Base-by-base conservation (phyloP, 192 early-diverging fungal genomes). In the Gryganskiella cystojenkinii region DNA sequence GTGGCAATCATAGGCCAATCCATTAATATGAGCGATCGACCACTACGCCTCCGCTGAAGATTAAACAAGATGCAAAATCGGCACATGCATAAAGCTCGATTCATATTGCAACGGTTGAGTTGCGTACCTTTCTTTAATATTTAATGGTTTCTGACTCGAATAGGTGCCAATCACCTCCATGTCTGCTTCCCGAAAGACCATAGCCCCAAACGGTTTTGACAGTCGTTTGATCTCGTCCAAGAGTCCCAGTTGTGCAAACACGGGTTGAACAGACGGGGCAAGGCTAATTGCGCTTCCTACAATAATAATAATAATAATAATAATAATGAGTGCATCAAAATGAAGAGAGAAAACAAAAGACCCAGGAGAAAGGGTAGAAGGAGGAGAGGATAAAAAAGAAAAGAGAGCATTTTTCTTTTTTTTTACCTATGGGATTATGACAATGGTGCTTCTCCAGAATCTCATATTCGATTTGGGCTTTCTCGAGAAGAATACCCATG, bases 271-370 rank as follows among this genome's bases (percentile, higher is more conserved):
- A 3, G 69, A 71, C 4, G 69, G 60, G 17, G 35, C 43, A 4
- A 71, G 45, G 33, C 60, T 63, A 25, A 71, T 71, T 42, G 69
- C 69, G 45, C 69, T 71, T 34, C 69, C 69, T 71, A 45, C 13
- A 31, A 43, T 19, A n/a, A 45, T 22, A 33, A 49, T 31, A 47
- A 5, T 17, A 34, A 46, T 33, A 27, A 33, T 27, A 7, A 13
- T 49, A 30, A 5, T 2, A 25, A 24, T 25, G 44, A 49, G 60
- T 50, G 30, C 43, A 13, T 37, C 34, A 13, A 30, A 40, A 60
- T 42, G 24, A 17, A 60, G 28, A 51, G 56, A 13, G n/a, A 69
- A 46, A 44, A 69, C 7, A 22, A 43, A 17, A 33, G 28, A 68
- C 17, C 17, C 31, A 19, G 34, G 15, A 42, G 9, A 40, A 47